These are phyloP conservation scores for Rickenella mellea DNA, from an alignment of 768 basidiomycete species.

Conservation along the genomic window DNA sequence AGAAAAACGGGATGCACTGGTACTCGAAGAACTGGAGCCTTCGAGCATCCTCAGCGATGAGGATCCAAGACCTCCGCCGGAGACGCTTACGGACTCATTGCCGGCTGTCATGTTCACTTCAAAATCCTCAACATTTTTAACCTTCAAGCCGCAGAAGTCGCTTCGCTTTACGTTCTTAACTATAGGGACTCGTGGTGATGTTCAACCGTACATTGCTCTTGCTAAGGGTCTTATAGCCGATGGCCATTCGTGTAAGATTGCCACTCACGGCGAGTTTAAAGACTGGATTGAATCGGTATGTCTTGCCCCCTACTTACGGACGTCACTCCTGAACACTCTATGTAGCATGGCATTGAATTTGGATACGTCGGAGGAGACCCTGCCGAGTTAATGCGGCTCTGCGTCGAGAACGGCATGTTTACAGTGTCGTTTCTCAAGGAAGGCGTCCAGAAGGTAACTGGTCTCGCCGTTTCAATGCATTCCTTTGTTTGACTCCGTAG, in stretches of 20 bases:
- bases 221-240: slow-evolving; percentile 86
- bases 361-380: slow-evolving; percentile 94
- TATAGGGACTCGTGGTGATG: slow-evolving; percentile 93
- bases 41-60: slow-evolving; percentile 27
- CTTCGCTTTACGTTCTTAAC: slow-evolving; percentile 91
- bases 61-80: slow-evolving; percentile 38
- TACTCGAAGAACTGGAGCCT: slow-evolving; percentile 79
- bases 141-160: slow-evolving; percentile 83
- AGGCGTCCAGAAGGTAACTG: slow-evolving; percentile 68
- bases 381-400: slow-evolving; percentile 95
- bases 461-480: slow-evolving; percentile 1
- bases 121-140: slow-evolving; percentile 91
- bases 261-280: slow-evolving; percentile 91
- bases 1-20: slow-evolving; percentile 62
- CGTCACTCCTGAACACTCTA: slow-evolving; percentile 3
- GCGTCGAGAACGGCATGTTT: slow-evolving; percentile 96
- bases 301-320: slow-evolving; percentile 6
- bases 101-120: slow-evolving; percentile 96
- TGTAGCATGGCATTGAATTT: slow-evolving; percentile 91
- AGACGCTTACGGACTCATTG: slow-evolving; percentile 56
- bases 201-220: slow-evolving; percentile 95
- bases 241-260: slow-evolving; percentile 84
- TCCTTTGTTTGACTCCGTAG: slow-evolving; percentile 4
- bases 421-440: slow-evolving; percentile 94
- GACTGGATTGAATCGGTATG: slow-evolving; percentile 92